phyloP scores from a whole-genome alignment of 768 basidiomycete genomes.

The Pseudohyphozyma bogoriensis region DNA sequence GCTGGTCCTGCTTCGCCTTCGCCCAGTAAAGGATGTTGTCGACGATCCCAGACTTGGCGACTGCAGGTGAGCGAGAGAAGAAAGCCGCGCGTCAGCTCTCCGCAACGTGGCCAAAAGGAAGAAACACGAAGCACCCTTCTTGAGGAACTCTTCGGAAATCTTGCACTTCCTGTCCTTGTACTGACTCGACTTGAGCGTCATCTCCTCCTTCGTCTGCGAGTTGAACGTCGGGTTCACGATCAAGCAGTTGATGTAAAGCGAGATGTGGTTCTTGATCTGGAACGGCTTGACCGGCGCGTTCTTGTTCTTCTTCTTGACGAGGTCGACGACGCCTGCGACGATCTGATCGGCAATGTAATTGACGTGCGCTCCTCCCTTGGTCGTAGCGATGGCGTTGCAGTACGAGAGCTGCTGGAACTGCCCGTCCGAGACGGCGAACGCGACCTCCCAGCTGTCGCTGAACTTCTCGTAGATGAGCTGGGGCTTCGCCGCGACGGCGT shows the following conservation, averaged over 20 bases:
- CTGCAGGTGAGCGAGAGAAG: conserved; percentile 41
- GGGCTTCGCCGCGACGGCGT: conserved; percentile 46
- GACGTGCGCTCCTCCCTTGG: conserved; percentile 93
- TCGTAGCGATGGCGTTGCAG: conserved; percentile 93
- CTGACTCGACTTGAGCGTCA: conserved; percentile 75
- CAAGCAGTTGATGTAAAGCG: conserved; percentile 90
- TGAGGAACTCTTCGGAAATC: conserved; percentile 85
- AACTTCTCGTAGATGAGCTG: conserved; percentile 70
- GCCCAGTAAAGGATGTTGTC: conserved; percentile 93
- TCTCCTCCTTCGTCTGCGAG: conserved; percentile 94
- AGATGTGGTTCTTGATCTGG: conserved; percentile 96
- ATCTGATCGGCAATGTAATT: conserved; percentile 73
- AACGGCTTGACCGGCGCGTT: conserved; percentile 82
- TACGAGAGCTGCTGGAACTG: conserved; percentile 90
- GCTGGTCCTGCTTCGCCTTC: conserved; percentile 89
- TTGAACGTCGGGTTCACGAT: conserved; percentile 98
- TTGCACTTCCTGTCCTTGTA: conserved; percentile 78
- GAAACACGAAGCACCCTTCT: conserved; percentile 58
- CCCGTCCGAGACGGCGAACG: conserved; percentile 87
- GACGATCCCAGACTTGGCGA: conserved; percentile 76
- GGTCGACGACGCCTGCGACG: conserved; percentile 66
- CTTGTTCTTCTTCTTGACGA: conserved; percentile 92
- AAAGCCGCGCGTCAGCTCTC: not conserved
- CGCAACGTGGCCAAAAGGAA: not conserved
- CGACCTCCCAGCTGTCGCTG: conserved; percentile 82